phyloP scores from a whole-genome alignment of 805 yeast genomes.

The Metschnikowia dekortorum region DNA sequence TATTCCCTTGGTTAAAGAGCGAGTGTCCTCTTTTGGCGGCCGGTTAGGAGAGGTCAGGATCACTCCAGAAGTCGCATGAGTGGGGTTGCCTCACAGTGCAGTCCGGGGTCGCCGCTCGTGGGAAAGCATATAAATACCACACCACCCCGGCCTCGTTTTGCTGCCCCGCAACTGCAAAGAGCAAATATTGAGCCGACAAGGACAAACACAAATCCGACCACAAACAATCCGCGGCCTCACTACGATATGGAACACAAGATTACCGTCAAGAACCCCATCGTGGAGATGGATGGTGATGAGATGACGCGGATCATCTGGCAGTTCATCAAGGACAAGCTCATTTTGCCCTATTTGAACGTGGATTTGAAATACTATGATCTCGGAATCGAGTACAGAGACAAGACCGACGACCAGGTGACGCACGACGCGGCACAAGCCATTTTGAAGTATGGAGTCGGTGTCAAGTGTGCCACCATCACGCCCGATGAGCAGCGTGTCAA shows the following conservation, averaged over 20 bases:
- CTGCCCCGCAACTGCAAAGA: neutral
- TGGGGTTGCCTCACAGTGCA: slow-evolving; percentile 4
- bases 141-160: neutral
- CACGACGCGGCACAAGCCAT: slow-evolving; percentile 75
- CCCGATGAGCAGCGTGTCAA: slow-evolving; percentile 78
- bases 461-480: slow-evolving; percentile 82
- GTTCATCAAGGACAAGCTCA: slow-evolving; percentile 61
- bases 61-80: neutral
- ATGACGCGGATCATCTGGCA: slow-evolving; percentile 86
- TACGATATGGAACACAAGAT: slow-evolving; percentile 37
- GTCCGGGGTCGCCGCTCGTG: neutral
- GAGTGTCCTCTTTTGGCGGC: neutral
- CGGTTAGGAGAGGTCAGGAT: neutral
- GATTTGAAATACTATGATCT: slow-evolving; percentile 76
- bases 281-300: slow-evolving; percentile 81
- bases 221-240: no score
- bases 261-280: slow-evolving; percentile 68
- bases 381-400: slow-evolving; percentile 63
- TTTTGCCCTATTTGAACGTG: slow-evolving; percentile 65
- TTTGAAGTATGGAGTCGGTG: slow-evolving; percentile 69
- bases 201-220: neutral
- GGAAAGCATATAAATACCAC: neutral
- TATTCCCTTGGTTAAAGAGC: neutral
- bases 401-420: slow-evolving; percentile 71
- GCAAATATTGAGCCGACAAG: neutral